A percentile compares a stretch with the other conserved stretches of the same genome.
phyloP scores from a whole-genome alignment of 1,284 basidiomycete genomes.

The Pascua guehoae region DNA sequence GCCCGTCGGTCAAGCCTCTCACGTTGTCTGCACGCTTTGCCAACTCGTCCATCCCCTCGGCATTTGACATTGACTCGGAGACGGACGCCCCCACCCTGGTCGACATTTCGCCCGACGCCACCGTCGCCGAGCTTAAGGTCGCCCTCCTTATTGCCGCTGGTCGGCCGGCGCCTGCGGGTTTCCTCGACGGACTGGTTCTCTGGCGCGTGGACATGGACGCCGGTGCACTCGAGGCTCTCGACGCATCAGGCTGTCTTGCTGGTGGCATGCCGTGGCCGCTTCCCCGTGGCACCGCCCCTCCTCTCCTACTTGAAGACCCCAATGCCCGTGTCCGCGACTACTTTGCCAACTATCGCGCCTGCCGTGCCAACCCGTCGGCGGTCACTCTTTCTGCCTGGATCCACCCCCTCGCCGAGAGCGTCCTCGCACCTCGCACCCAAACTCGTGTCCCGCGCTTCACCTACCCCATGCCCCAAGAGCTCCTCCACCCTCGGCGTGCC shows the following conservation, averaged over 20 bases:
- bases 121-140: slow-evolving; percentile 37
- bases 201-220: slow-evolving; percentile 46
- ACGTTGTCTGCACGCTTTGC: slow-evolving; percentile 12
- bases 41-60: background rate
- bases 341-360: slow-evolving; percentile 25
- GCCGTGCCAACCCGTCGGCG: slow-evolving; percentile 30
- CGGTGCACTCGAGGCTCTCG: slow-evolving; percentile 41
- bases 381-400: slow-evolving; percentile 43
- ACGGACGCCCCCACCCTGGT: slow-evolving; percentile 26
- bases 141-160: slow-evolving; percentile 33
- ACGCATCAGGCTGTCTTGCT: slow-evolving; percentile 35
- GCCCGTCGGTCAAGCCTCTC: background rate
- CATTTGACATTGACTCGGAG: background rate
- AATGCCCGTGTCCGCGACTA: slow-evolving; percentile 28
- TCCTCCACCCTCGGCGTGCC: background rate
- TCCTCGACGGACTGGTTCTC: slow-evolving; percentile 27
- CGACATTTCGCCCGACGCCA: slow-evolving; percentile 29
- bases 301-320: slow-evolving; percentile 28
- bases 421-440: slow-evolving; percentile 6
- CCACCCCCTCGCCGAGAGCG: slow-evolving; percentile 17
- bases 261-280: slow-evolving; percentile 32
- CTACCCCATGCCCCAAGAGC: slow-evolving; percentile 14
- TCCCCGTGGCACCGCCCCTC: slow-evolving; percentile 36
- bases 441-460: slow-evolving; percentile 9
- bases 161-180: slow-evolving; percentile 10